phyloP scores from a whole-genome alignment of 305 asterid species.

The Striga hermonthica region DNA sequence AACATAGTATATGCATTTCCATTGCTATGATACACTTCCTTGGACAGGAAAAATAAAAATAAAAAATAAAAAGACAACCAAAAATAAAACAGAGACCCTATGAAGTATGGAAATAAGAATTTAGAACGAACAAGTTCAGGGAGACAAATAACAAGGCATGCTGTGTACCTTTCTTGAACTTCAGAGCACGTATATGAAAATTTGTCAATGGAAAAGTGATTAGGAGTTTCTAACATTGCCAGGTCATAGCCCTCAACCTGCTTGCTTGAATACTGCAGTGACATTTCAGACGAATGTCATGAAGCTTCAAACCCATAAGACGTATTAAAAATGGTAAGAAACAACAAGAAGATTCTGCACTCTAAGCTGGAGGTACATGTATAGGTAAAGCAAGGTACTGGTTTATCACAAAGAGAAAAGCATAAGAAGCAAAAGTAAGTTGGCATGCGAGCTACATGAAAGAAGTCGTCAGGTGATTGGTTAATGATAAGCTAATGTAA shows the following conservation, averaged over 20 bases:
- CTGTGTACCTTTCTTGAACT: constrained; percentile 40
- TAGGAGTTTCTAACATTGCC: constrained; percentile 40
- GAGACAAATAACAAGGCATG: constrained; percentile 9
- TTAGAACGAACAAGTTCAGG: background rate
- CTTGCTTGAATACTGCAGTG: constrained; percentile 42
- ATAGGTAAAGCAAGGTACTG: constrained; percentile 9
- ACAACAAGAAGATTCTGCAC: background rate
- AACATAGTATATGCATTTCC: no score
- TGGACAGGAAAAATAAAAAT: no score
- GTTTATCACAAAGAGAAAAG: background rate
- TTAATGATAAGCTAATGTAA: background rate
- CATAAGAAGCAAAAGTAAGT: background rate
- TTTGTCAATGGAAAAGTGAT: constrained; percentile 43
- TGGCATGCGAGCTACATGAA: background rate
- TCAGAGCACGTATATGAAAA: constrained; percentile 33
- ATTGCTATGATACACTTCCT: no score
- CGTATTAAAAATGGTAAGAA: constrained; percentile 13
- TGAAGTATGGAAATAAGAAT: background rate
- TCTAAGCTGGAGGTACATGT: constrained; percentile 5
- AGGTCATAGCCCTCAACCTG: constrained; percentile 35
- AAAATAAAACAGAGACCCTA: background rate
- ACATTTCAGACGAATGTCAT: constrained; percentile 45
- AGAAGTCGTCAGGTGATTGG: background rate
- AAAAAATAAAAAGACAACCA: background rate
- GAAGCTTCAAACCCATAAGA: constrained; percentile 8